A percentile compares a stretch with the other conserved stretches of the same genome.
Evolutionary conservation across 1,139 yeast species (phyloP).

Genomic region (Diutina pseudorugosa): DNA sequence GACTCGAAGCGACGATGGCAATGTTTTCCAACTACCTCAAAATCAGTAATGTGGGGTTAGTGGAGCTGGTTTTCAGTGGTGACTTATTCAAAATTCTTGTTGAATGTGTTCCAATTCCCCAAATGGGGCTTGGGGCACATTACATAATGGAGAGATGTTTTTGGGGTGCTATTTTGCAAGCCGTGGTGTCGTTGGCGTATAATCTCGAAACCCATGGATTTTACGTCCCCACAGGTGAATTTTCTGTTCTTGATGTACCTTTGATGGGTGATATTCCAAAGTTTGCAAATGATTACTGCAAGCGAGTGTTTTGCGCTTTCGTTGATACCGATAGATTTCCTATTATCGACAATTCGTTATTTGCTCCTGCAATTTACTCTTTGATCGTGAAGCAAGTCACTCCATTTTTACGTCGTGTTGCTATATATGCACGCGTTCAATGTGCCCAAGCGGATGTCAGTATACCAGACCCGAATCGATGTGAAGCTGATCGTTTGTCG

Average conservation of each 20-base stretch:
- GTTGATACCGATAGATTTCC: conserved; percentile 13
- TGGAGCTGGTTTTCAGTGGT: conserved; percentile 22
- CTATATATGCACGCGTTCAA: conserved; percentile 45
- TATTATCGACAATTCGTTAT: conserved; percentile 12
- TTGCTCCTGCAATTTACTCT: conserved; percentile 34
- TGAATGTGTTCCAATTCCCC: conserved; percentile 32
- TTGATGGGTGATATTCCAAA: neutral
- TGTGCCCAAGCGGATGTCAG: conserved; percentile 43
- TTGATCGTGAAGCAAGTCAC: conserved; percentile 45
- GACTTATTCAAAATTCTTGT: conserved; percentile 46
- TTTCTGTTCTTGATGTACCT: conserved; percentile 3
- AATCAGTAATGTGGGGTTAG: conserved; percentile 17
- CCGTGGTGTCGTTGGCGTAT: conserved; percentile 14
- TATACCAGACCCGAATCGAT: conserved; percentile 4
- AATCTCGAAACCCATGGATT: conserved; percentile 13
- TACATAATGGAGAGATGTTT: conserved; percentile 30
- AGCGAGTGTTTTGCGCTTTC: neutral
- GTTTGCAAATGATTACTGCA: neutral
- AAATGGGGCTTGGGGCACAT: conserved; percentile 25
- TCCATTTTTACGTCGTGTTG: conserved; percentile 58
- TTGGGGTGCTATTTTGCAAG: conserved; percentile 26
- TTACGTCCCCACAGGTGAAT: neutral
- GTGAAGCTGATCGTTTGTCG: neutral
- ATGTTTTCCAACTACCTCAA: conserved; percentile 24
- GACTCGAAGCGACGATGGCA: conserved; percentile 19